Evolutionary conservation across 2,329 filamentous ascomycete genomes (phyloP).

Genomic region (Ophiostoma quercus): DNA sequence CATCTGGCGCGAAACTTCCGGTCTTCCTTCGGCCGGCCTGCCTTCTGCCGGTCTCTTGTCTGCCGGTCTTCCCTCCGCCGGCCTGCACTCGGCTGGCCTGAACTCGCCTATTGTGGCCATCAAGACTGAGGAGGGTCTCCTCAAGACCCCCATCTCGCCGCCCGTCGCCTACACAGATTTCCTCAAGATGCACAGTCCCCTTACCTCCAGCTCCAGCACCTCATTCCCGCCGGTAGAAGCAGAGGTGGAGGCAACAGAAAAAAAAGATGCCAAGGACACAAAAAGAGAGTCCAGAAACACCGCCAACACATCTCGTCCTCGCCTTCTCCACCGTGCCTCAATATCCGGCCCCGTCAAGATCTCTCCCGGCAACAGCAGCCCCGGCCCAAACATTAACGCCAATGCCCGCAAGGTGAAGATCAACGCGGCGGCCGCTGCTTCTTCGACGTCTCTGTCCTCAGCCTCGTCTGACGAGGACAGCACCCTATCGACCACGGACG

Average conservation of each 20-base stretch:
- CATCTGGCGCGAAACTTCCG: conserved; percentile 42
- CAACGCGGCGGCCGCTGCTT: conserved; percentile 37
- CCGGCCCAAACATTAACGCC: conserved; percentile 33
- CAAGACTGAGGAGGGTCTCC: conserved; percentile 60
- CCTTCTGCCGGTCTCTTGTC: conserved; percentile 40
- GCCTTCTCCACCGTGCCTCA: conserved; percentile 20
- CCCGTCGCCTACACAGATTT: conserved; percentile 90
- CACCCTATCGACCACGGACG: conserved; percentile 29
- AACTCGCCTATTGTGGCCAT: conserved; percentile 47
- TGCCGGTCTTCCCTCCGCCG: conserved; percentile 35
- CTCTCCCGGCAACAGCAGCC: conserved; percentile 38
- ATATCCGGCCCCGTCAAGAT: conserved; percentile 38
- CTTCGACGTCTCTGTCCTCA: conserved; percentile 8
- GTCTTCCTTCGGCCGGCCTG: conserved; percentile 40
- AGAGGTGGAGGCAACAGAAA: background rate
- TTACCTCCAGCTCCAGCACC: conserved; percentile 22
- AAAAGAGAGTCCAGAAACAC: background rate
- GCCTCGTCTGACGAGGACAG: conserved; percentile 35
- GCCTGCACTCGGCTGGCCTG: conserved; percentile 35
- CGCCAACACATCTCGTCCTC: conserved; percentile 5
- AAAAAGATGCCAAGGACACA: background rate
- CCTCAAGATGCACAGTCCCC: conserved; percentile 59
- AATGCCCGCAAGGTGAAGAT: background rate
- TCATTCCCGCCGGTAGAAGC: background rate
- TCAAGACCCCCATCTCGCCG: conserved; percentile 84